Evolutionary conservation across 2,329 filamentous ascomycete species (phyloP).

Genomic region (Emydomyces testavorans): DNA sequence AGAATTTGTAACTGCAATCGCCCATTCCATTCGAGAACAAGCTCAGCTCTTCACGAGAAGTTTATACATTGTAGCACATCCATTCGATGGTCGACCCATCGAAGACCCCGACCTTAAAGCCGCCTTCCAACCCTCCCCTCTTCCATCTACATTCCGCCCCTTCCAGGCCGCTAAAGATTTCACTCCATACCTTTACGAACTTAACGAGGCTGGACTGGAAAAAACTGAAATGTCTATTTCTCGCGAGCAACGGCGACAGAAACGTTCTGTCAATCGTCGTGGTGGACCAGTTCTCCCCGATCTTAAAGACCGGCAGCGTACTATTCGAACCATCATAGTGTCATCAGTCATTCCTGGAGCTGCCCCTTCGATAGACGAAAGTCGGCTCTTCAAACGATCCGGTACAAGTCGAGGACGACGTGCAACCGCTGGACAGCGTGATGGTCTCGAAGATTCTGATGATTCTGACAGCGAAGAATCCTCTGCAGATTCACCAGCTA

Average conservation of each 20-base stretch:
- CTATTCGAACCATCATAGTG: conserved; percentile 82
- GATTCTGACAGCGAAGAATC: conserved; percentile 89
- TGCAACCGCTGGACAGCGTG: conserved; percentile 42
- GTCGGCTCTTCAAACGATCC: conserved; percentile 71
- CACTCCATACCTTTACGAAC: conserved; percentile 83
- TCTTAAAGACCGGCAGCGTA: conserved; percentile 85
- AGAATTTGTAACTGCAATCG: conserved; percentile 94
- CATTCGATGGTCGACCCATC: conserved; percentile 85
- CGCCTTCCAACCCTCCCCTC: conserved; percentile 73
- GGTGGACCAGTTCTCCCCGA: conserved; percentile 91
- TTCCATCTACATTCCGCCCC: conserved; percentile 73
- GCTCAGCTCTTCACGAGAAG: conserved; percentile 88
- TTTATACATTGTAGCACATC: conserved; percentile 82
- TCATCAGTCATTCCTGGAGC: conserved; percentile 87
- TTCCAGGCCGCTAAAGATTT: conserved; percentile 91
- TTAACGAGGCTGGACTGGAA: conserved; percentile 82
- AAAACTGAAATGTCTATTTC: conserved; percentile 86
- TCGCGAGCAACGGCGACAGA: conserved; percentile 84
- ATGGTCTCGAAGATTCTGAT: conserved; percentile 64
- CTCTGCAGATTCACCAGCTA: conserved; percentile 69
- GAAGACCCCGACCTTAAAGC: conserved; percentile 82
- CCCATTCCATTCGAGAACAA: conserved; percentile 94
- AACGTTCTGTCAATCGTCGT: conserved; percentile 84
- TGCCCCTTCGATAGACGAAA: conserved; percentile 67
- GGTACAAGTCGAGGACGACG: conserved; percentile 50